Percentiles rank a stretch among this genome's conserved stretches.
Conservation (phyloP, 345 rosid species). For the Nasturtium officinale region DNA sequence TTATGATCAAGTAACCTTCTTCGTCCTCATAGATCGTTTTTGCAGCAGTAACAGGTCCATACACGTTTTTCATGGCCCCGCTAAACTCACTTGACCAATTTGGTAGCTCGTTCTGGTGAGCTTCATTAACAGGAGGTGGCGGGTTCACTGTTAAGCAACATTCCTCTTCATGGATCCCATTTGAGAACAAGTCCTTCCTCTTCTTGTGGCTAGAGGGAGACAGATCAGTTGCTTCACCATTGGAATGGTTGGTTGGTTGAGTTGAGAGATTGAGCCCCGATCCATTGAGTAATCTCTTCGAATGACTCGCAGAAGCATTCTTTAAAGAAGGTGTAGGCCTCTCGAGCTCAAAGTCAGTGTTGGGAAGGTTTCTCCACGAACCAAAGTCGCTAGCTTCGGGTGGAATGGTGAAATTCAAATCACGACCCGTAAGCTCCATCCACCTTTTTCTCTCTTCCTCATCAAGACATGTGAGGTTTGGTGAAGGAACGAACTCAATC, state of each 20-base stretch:
- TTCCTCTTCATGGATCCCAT: constrained; percentile 61
- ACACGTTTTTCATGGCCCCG: constrained; percentile 79
- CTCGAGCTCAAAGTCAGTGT: constrained; percentile 91
- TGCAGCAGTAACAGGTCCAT: constrained; percentile 94
- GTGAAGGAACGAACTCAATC: constrained; percentile 73
- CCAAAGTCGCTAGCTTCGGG: constrained; percentile 87
- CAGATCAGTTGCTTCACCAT: constrained; percentile 67
- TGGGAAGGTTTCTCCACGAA: constrained; percentile 93
- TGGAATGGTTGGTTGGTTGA: constrained; percentile 60
- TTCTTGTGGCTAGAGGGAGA: constrained; percentile 74
- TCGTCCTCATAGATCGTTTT: constrained; percentile 93
- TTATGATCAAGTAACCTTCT: constrained; percentile 71
- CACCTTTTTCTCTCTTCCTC: constrained; percentile 93
- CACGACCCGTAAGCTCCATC: constrained; percentile 92
- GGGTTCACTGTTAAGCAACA: constrained; percentile 56
- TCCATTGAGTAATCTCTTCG: constrained; percentile 83
- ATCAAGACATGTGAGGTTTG: constrained; percentile 69
- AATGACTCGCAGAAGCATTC: constrained; percentile 54
- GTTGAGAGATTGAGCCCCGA: constrained; percentile 82
- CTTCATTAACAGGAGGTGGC: constrained; percentile 53
- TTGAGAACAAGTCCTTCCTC: constrained; percentile 77
- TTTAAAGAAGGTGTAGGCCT: constrained; percentile 59
- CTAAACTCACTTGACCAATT: constrained; percentile 76
- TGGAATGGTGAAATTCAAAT: constrained; percentile 73
- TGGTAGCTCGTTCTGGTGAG: constrained; percentile 57